These are phyloP conservation scores for Spathaspora passalidarum DNA, from an alignment of 805 yeast genomes.

Conservation along the genomic window DNA sequence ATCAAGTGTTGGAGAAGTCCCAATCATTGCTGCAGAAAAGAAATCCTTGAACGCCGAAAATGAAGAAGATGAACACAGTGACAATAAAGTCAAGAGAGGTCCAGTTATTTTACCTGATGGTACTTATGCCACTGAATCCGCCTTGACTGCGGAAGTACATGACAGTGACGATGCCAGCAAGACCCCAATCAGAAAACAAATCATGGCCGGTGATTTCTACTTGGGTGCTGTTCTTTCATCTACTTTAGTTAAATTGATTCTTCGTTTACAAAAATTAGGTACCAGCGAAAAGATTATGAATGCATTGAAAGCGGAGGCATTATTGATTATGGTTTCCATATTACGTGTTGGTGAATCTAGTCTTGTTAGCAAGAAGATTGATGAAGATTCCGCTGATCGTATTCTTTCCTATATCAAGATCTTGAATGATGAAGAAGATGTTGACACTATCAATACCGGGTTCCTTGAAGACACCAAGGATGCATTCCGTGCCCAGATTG, in stretches of 20 bases:
- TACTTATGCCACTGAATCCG: conserved; percentile 94
- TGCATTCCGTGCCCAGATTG: conserved; percentile 75
- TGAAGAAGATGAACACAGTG: conserved; percentile 32
- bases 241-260: conserved; percentile 81
- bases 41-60: conserved; percentile 31
- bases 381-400: conserved; percentile 96
- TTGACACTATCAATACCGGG: conserved; percentile 55
- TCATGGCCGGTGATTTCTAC: conserved; percentile 86
- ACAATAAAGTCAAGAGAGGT: conserved; percentile 41
- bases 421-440: conserved; percentile 62
- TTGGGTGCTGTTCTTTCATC: conserved; percentile 85
- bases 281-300: conserved; percentile 59
- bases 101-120: conserved; percentile 98
- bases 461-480: conserved; percentile 85
- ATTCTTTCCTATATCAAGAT: conserved; percentile 82
- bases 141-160: conserved; percentile 51
- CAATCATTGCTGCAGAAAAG: conserved; percentile 75
- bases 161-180: conserved; percentile 32
- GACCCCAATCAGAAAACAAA: conserved; percentile 78
- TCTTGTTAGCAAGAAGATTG: conserved; percentile 70
- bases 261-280: conserved; percentile 64
- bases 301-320: conserved; percentile 91
- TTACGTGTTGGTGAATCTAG: conserved; percentile 81
- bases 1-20: conserved; percentile 82
- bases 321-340: conserved; percentile 87